phyloP scores from a whole-genome alignment of 2,329 filamentous ascomycete genomes.

The Penicillium sp. region DNA sequence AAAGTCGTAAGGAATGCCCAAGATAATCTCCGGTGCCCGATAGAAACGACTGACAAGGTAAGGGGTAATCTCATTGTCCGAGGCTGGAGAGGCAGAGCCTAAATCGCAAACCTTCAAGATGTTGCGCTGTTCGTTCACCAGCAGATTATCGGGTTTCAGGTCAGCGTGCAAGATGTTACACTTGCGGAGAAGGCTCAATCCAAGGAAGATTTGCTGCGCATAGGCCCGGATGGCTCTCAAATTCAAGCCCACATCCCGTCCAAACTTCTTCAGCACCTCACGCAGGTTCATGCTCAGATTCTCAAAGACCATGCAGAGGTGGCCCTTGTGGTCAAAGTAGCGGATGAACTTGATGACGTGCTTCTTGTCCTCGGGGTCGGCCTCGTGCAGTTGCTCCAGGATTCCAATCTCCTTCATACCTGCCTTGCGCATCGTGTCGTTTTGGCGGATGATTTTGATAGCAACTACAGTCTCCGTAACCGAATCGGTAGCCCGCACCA shows the following conservation, averaged over 20 bases:
- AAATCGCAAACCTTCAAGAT: slow-evolving; percentile 92
- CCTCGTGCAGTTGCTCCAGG: slow-evolving; percentile 74
- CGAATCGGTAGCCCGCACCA: slow-evolving; percentile 80
- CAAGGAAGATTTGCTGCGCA: slow-evolving; percentile 89
- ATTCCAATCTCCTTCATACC: slow-evolving; percentile 94
- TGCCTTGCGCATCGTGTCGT: slow-evolving; percentile 84
- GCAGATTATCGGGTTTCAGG: slow-evolving; percentile 94
- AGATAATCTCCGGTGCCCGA: slow-evolving; percentile 90
- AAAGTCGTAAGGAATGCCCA: slow-evolving; percentile 94
- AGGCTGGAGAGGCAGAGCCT: slow-evolving; percentile 87
- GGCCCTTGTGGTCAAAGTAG: slow-evolving; percentile 87
- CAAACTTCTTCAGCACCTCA: slow-evolving; percentile 92
- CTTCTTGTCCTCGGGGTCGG: slow-evolving; percentile 82
- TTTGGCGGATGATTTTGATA: slow-evolving; percentile 96
- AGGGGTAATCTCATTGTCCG: slow-evolving; percentile 86
- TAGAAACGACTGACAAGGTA: slow-evolving; percentile 98
- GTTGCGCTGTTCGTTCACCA: slow-evolving; percentile 79
- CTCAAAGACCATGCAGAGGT: slow-evolving; percentile 95
- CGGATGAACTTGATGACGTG: slow-evolving; percentile 85
- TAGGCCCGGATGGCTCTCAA: slow-evolving; percentile 80
- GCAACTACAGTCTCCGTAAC: slow-evolving; percentile 73
- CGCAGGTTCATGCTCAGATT: slow-evolving; percentile 87
- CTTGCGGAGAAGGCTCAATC: slow-evolving; percentile 78
- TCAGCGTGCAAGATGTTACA: slow-evolving; percentile 94
- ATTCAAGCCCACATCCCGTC: slow-evolving; percentile 88